phyloP scores from a whole-genome alignment of 129 eudicot species.

The Arctium minus region DNA sequence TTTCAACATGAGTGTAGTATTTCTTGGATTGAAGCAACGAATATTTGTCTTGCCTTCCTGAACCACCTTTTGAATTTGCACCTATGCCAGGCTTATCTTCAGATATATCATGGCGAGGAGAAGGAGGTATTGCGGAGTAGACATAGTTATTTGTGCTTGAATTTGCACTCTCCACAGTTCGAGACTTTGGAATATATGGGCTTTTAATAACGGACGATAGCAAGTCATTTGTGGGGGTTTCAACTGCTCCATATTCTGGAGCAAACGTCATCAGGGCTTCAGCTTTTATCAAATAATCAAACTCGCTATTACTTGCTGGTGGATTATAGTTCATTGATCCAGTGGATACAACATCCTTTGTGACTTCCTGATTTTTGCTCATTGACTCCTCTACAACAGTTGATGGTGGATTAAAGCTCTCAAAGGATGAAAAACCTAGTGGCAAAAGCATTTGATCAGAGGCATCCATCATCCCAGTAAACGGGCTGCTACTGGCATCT shows the following conservation, averaged over 20 bases:
- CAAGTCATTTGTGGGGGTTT: slow-evolving; percentile 50
- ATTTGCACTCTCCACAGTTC: slow-evolving; percentile 66
- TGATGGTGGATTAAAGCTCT: slow-evolving; percentile 65
- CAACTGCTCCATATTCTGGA: slow-evolving; percentile 93
- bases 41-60: slow-evolving; percentile 39
- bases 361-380: slow-evolving; percentile 55
- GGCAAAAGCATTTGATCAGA: slow-evolving; percentile 81
- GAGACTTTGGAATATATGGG: slow-evolving; percentile 74
- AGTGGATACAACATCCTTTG: slow-evolving; percentile 46
- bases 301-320: slow-evolving; percentile 45
- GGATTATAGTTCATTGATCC: slow-evolving; percentile 52
- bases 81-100: slow-evolving; percentile 51
- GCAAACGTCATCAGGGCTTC: slow-evolving; percentile 97
- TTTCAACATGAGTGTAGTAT: slow-evolving; percentile 66
- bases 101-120: slow-evolving; percentile 54
- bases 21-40: slow-evolving; percentile 45
- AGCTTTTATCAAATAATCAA: slow-evolving; percentile 73
- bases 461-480: slow-evolving; percentile 67
- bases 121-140: slow-evolving; percentile 91
- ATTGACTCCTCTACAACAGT: slow-evolving; percentile 58
- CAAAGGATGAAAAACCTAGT: slow-evolving; percentile 65
- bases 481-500: slow-evolving; percentile 76
- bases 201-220: slow-evolving; percentile 61
- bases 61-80: slow-evolving; percentile 33
- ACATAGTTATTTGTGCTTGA: slow-evolving; percentile 71